Conservation (phyloP, 306 rosid genomes). For the Potentilla sterilis region DNA sequence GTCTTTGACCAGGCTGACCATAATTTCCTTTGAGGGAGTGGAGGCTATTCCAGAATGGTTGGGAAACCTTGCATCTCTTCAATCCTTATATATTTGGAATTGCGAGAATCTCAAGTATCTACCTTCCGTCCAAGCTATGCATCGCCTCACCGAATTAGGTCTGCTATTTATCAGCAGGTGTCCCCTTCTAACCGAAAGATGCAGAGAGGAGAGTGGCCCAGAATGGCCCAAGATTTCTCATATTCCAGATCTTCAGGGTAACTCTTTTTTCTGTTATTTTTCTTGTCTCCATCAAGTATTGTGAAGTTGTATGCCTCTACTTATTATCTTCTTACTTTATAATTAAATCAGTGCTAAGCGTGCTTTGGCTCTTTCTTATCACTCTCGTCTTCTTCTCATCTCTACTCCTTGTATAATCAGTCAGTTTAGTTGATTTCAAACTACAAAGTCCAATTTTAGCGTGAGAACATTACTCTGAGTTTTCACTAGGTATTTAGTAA, state of each 20-base stretch:
- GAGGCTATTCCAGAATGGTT: not conserved
- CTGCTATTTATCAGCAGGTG: rapidly evolving
- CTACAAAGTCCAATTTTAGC: too few species aligned
- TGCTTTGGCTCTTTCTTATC: not conserved
- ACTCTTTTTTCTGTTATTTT: not conserved
- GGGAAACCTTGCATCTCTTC: not conserved
- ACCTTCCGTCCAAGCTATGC: not conserved
- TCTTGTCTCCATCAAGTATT: not conserved
- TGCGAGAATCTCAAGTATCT: not conserved
- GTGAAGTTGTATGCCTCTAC: too few species aligned
- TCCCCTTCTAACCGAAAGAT: not conserved
- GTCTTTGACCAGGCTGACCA: not conserved
- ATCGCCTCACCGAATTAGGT: not conserved
- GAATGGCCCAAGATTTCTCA: not conserved
- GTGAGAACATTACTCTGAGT: too few species aligned
- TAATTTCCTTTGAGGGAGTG: not conserved
- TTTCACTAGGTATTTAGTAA: too few species aligned
- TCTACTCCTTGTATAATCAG: not conserved
- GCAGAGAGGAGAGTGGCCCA: not conserved
- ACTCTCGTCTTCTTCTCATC: not conserved
- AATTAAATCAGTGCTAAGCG: too few species aligned
- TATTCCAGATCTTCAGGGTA: rapidly evolving
- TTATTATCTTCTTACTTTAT: not conserved
- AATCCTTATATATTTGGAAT: not conserved
- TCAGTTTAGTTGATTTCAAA: not conserved